Base-by-base conservation (phyloP, 2,329 filamentous ascomycete genomes). In the Penicillium sp. region DNA sequence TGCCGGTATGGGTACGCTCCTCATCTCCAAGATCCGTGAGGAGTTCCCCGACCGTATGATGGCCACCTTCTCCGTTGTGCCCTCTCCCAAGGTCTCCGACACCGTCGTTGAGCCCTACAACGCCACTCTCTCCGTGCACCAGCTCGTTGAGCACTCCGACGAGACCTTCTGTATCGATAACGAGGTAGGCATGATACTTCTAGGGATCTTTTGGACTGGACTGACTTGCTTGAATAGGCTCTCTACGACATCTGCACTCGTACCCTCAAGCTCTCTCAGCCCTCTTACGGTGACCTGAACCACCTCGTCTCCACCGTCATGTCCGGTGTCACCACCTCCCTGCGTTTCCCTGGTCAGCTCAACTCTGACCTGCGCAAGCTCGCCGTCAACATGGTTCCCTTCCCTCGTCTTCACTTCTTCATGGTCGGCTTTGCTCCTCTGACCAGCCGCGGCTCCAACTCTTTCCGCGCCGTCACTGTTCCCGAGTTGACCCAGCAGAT, bases 161-260 rank as follows among this genome's bases (percentile, higher is more conserved):
- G 92, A 95, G 89, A 99, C 94, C 77, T 99, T 97, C 87, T 99
- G 94, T 83, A 99, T 99, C 78, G 94, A 99, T 79, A 99, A 99
- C 84, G 93, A 99, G 87, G 81, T 83, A 72, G 61, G 73, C 33
- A 35, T n/a, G 40, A 21, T n/a, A 16, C 14, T 11, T 20, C 5
- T 33, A 51, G 26, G 4, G 16, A 14, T 52, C 9, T 8, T 33
- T 28, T 35, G 21, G 42, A 28, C 33, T 43, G 28, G 35, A 18
- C 28, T 6, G 5, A 33, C 28, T 33, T 33, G 9, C 51, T 26
- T 50, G 24, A 56, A 5, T 60, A 83, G 82, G 94, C 94, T 77
- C 87, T 99, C 68, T 99, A 99, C 85, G 94, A 99, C 75, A 99
- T 99, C 73, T 99, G 94, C 90, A 97, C 97, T 91, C 90, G 93